A percentile compares a stretch with the other conserved stretches of the same genome.
Evolutionary conservation across 176 grass and related monocot species (phyloP).

Genomic region (Aegilops sharonensis): DNA sequence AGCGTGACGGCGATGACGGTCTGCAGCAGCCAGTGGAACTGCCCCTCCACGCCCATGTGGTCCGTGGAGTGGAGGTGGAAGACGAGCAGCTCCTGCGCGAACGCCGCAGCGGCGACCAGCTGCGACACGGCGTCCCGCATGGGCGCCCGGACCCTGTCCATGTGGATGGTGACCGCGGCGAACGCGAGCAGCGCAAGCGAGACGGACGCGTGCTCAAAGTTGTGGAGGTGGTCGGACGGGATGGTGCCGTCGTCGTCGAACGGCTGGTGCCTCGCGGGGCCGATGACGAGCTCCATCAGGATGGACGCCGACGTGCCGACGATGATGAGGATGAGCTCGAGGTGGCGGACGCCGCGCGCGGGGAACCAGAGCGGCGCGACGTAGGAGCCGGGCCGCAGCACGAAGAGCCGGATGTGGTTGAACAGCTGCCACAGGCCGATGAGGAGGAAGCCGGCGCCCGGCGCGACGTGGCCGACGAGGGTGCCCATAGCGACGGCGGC

Average conservation of each 20-base stretch:
- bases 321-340: slow-evolving; percentile 69
- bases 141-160: slow-evolving; percentile 47
- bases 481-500: slow-evolving; percentile 52
- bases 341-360: slow-evolving; percentile 37
- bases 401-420: slow-evolving; percentile 70
- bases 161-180: slow-evolving; percentile 65
- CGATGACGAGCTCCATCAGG: slow-evolving; percentile 88
- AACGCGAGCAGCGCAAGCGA: slow-evolving; percentile 69
- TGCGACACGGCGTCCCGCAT: slow-evolving; percentile 57
- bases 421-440: slow-evolving; percentile 91
- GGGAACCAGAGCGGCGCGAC: slow-evolving; percentile 80
- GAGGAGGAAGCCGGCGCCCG: slow-evolving; percentile 74
- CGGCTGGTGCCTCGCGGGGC: slow-evolving; percentile 75
- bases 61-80: slow-evolving; percentile 85
- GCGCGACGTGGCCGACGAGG: slow-evolving; percentile 76
- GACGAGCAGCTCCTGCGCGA: slow-evolving; percentile 79
- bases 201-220: slow-evolving; percentile 98
- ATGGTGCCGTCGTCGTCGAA: slow-evolving; percentile 86
- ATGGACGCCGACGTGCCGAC: slow-evolving; percentile 51
- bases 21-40: slow-evolving; percentile 88
- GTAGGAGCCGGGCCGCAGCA: slow-evolving; percentile 60
- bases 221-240: slow-evolving; percentile 87
- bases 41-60: slow-evolving; percentile 88
- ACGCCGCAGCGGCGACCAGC: slow-evolving; percentile 51
- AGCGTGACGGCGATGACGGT: slow-evolving; percentile 68